Base-by-base conservation (phyloP, 2,329 filamentous ascomycete species). In the Aureobasidium lini region DNA sequence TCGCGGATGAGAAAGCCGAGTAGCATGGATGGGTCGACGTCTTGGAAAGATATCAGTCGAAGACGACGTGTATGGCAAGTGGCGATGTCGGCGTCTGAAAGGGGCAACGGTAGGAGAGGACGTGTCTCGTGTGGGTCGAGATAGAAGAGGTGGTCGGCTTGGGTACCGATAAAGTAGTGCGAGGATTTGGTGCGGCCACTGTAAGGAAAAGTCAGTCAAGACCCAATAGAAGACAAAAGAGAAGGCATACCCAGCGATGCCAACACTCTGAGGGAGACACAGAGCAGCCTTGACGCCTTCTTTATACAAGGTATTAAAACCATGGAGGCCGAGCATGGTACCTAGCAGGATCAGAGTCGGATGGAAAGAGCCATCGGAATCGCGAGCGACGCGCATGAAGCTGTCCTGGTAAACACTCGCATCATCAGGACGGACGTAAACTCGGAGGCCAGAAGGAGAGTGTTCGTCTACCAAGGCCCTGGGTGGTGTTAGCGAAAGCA, bases 1-100 rank as follows among this genome's bases (percentile, higher is more conserved):
- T 89, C 84, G 42, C 81, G 83, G 62, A 99, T 91, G 37, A 99
- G 76, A 68, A 97, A 97, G 4, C 90, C 93, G 64, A 99, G 89
- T 43, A 99, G 77, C 94, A 99, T 99, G 69, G 91, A 96, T 0
- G 94, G 94, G 68, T 99, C 94, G 89, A 99, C 94, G 69, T 97
- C 92, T 61, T 85, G 85, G 50, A 99, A 81, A 65, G 94, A 87
- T 32, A 99, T 80, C 59, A 88, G 83, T 39, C 93, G 85, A 16
- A 99, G 76, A 49, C 93, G 86, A 53, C 89, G 83, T 0, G 92
- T 97, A 71, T 99, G 93, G 68, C 90, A 96, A 0, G 88, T 88
- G 59, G 87, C 83, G 15, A 96, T 71, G 61, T 97, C 91, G 66
- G 89, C 87, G 7, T 77, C 68, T 0, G 84, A 84, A 1, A 83